phyloP scores from a whole-genome alignment of 2,329 filamentous ascomycete species.

The Xylariales sp. region DNA sequence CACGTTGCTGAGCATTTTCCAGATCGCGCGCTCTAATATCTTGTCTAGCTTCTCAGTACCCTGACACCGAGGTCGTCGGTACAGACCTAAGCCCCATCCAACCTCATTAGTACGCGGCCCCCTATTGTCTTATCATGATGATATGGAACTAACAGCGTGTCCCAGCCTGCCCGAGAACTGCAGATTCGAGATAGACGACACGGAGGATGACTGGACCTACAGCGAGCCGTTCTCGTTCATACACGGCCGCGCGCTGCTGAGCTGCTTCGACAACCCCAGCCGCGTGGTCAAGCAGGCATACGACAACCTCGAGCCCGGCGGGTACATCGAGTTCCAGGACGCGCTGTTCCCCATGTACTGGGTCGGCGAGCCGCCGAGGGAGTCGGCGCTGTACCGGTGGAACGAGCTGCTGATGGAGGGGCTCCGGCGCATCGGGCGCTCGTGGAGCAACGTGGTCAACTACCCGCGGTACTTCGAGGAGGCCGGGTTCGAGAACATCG shows the following conservation, averaged over 20 bases:
- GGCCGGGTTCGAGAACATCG: conserved; percentile 49
- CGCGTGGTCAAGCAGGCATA: conserved; percentile 60
- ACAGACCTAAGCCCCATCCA: conserved; percentile 61
- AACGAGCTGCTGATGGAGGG: conserved; percentile 50
- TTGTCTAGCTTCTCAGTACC: conserved; percentile 53
- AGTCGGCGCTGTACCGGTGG: conserved; percentile 50
- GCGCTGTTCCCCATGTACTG: conserved; percentile 47
- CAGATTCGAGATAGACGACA: conserved; percentile 65
- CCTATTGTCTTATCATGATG: not conserved
- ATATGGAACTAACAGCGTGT: conserved; percentile 7
- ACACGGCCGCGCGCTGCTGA: conserved; percentile 62
- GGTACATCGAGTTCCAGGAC: conserved; percentile 54
- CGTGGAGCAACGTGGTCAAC: conserved; percentile 47
- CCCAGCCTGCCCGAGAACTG: conserved; percentile 62
- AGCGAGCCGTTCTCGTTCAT: conserved; percentile 65
- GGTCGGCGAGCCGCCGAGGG: conserved; percentile 49
- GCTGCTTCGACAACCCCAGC: conserved; percentile 62
- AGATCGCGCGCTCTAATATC: conserved; percentile 5
- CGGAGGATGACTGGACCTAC: conserved; percentile 63
- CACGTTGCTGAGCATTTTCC: not conserved
- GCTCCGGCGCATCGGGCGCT: conserved; percentile 43
- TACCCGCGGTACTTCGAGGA: conserved; percentile 48
- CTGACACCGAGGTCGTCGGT: conserved; percentile 54
- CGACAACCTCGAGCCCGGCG: conserved; percentile 54
- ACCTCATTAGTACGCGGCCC: conserved; percentile 51